Evolutionary conservation across 2,329 filamentous ascomycete species (phyloP), one percentile per base, ranked within the genome.

Genomic region (Phialophora macrospora): DNA sequence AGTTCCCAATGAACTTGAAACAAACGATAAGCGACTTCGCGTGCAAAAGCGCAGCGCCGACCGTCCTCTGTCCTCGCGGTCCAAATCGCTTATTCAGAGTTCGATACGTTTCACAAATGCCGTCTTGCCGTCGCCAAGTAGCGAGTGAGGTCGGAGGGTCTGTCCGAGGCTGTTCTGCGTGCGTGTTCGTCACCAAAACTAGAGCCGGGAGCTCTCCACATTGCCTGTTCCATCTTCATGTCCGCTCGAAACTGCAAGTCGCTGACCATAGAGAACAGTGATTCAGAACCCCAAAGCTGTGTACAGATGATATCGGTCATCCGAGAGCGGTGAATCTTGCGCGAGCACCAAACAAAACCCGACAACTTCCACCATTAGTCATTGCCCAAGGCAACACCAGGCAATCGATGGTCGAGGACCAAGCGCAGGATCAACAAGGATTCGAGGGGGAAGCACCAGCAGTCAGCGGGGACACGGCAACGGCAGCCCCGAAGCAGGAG

Each of bases 361-460:
- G 38, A 59, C 56, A 48, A 32, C 56, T 28, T 59, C 38, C 38
- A 49, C 24, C 38, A 22, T 59, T 49, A 59, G 38, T 59, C 56
- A 49, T 38, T 11, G 24, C 20, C 24, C 22, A 28, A 12, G 52
- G 26, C 26, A n/a, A 26, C 30, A 59, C 38, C 38, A 34, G 56
- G 14, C n/a, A 51, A 51, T 20, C 20, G 24, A 22, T 34, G 38
- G 38, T 30, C 38, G 38, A 32, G 24, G 22, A 28, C 20, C 12
- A 59, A 58, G 26, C 22, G 24, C 41, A 48, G 41, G 24, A 22
- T 11, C 58, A 60, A 60, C 11, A 11, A 9, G 14, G 26, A 49
- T n/a, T 17, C 56, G 12, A 30, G 41, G 26, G 26, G 41, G 44
- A 28, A 32, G 22, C 56, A 49, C 17, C 44, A 32, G 56, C 44